Conservation (phyloP, 2,329 filamentous ascomycete genomes). For the Aspergillus sp. region DNA sequence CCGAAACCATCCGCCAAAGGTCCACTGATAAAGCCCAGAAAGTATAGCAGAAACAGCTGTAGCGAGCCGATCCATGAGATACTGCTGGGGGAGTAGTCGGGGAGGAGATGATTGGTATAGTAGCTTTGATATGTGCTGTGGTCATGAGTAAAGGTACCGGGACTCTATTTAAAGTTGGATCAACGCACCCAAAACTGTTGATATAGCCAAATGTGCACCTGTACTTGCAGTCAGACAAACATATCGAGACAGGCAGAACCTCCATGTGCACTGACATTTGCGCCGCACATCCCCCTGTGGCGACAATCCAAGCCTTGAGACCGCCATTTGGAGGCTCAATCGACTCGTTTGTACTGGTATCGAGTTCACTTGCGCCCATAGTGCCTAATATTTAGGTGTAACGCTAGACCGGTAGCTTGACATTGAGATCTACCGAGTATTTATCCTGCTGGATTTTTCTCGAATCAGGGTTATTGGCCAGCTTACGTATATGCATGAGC, state of each 20-base stretch:
- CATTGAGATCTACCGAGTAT: too few species aligned
- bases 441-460: too few species aligned
- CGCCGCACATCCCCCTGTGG: neutral
- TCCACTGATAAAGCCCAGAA: slow-evolving; percentile 41
- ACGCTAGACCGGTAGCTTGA: too few species aligned
- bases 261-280: neutral
- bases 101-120: neutral
- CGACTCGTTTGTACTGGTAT: too few species aligned
- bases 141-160: neutral
- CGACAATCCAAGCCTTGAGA: neutral
- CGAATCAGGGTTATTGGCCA: too few species aligned
- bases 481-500: too few species aligned
- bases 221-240: neutral
- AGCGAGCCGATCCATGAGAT: slow-evolving; percentile 48
- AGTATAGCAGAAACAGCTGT: slow-evolving; percentile 44
- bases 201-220: neutral
- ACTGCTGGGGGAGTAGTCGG: neutral
- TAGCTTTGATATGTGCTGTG: neutral
- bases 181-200: neutral
- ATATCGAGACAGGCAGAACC: neutral
- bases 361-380: too few species aligned
- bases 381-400: too few species aligned
- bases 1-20: slow-evolving; percentile 48
- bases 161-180: neutral
- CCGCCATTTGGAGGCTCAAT: neutral